phyloP scores from a whole-genome alignment of 2,329 filamentous ascomycete species.

The Stachybotrys chlorohalonatus region DNA sequence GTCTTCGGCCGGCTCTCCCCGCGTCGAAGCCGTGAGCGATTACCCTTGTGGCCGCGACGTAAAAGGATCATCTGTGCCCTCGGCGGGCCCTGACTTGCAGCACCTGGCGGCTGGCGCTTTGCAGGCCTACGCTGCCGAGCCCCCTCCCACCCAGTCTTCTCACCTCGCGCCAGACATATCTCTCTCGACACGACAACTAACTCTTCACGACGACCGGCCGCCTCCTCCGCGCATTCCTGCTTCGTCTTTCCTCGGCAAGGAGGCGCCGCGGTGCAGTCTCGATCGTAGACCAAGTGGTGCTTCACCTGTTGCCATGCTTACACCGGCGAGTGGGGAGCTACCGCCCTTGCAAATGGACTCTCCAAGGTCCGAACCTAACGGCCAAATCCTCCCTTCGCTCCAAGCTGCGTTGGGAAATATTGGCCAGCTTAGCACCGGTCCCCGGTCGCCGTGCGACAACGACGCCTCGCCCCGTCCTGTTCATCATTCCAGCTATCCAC shows the following conservation, averaged over 20 bases:
- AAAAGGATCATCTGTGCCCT: constrained; percentile 1
- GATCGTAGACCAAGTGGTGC: constrained; percentile 9
- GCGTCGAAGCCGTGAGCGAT: constrained; percentile 9
- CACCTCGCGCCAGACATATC: constrained; percentile 18
- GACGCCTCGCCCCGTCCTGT: constrained; percentile 15
- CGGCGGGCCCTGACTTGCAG: constrained; percentile 15
- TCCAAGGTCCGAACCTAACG: constrained; percentile 22
- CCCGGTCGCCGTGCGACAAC: constrained; percentile 18
- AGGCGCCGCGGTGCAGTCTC: constrained; percentile 1
- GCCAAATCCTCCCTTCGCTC: constrained; percentile 29
- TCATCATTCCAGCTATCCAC: constrained; percentile 16
- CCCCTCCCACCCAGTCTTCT: constrained; percentile 3
- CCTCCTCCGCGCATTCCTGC: neutral
- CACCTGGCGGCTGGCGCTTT: constrained; percentile 23
- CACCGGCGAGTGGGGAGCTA: constrained; percentile 18
- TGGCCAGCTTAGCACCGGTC: constrained; percentile 18
- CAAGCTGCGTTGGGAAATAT: constrained; percentile 26
- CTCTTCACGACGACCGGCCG: constrained; percentile 22
- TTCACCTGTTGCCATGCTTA: constrained; percentile 13
- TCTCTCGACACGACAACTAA: constrained; percentile 19
- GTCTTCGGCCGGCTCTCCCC: constrained; percentile 3
- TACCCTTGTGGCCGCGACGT: constrained; percentile 1
- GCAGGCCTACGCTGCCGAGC: constrained; percentile 13
- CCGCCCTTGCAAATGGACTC: constrained; percentile 28
- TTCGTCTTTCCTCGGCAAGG: neutral